Evolutionary conservation across 495 filamentous ascomycete species (phyloP), one percentile per base, ranked within the genome.

Genomic region (Penicillium canariense): DNA sequence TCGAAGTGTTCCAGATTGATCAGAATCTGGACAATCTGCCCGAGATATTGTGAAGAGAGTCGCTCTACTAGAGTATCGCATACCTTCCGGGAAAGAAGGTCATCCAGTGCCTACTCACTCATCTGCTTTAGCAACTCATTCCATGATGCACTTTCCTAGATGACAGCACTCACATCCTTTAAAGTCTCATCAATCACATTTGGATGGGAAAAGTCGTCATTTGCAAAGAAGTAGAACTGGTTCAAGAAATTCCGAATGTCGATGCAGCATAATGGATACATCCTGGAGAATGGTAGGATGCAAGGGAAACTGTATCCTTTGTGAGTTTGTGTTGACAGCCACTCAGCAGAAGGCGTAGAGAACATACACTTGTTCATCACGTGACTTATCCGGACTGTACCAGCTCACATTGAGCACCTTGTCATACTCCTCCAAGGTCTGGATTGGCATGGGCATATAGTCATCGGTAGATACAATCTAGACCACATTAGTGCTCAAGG

Each of bases 371-470:
- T 95, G 79, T 53, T 95, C 84, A 54, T 91, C 84, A 10, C 79
- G 77, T 38, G 85, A 68, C 52, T 86, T 89, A 10, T 94, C 89
- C 38, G 90, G 91, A 8, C 78, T 86, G 66, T 94, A 96, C 91
- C 92, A 97, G 68, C 84, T 93, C 48, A 96, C 90, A 51, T 87
- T 89, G 59, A 96, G 82, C 22, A 99, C 92, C 62, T 96, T 95
- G 56, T 96, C 89, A 67, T 95, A 97, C 61, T 97, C 91, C 52
- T 95, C 91, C n/a, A 78, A 59, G 22, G 85, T 89, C 54, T 88
- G 85, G 61, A 97, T 95, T 5, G 89, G 86, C 95, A 99, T 97
- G 17, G 95, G 95, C 92, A 97, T 97, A 70, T 97, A 99, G 67
- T 99, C 94, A 67, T 99, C 94, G 11, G 91, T 96, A 10, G 86